Evolutionary conservation across 139 green algal species (phyloP), one percentile per base, ranked within the genome.

Genomic region (Haematococcus lacustris): DNA sequence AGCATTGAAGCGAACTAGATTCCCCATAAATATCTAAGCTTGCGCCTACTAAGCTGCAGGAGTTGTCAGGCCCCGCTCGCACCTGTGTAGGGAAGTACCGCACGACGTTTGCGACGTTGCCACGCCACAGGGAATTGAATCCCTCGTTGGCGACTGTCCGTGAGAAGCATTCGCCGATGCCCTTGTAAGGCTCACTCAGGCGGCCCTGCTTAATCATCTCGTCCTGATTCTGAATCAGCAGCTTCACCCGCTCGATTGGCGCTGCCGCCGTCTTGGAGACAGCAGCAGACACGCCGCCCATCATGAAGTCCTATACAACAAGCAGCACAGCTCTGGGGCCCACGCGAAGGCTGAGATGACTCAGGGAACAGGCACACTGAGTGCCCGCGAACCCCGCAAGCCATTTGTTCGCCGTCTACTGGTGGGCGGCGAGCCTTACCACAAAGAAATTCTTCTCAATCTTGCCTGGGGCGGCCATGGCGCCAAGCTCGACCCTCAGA

Each of bases 191-290:
- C 50, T 77, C 34, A 7, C 78, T 34, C 60, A 88, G 74, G 47
- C 83, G 75, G 64, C 83, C 83, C 73, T 86, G 80, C 80, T 88
- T 88, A 67, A 88, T 88, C 83, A 88, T 86, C 76, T 88, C 83
- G 71, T 88, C 83, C 78, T 83, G 76, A 71, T 81, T 81, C 76
- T 82, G 76, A 70, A 99, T 86, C 32, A 98, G 86, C 80, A 99
- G 88, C 92, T 99, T 98, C 21, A 97, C 91, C 57, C 94, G 90
- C 89, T 98, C 94, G 75, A 99, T 97, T 70, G 94, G 94, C 2
- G 94, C 94, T 6, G 96, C 93, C 3, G 85, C 86, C 6, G 94
- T 98, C 88, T 98, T 98, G 32, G 91, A 97, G 51, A 98, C 82
- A 71, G 90, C 92, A 66, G 92, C 93, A 32, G 91, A 86, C 3